Evolutionary conservation across 2,329 filamentous ascomycete genomes (phyloP), one percentile per base, ranked within the genome.

Genomic region (Pseudocercospora musae): DNA sequence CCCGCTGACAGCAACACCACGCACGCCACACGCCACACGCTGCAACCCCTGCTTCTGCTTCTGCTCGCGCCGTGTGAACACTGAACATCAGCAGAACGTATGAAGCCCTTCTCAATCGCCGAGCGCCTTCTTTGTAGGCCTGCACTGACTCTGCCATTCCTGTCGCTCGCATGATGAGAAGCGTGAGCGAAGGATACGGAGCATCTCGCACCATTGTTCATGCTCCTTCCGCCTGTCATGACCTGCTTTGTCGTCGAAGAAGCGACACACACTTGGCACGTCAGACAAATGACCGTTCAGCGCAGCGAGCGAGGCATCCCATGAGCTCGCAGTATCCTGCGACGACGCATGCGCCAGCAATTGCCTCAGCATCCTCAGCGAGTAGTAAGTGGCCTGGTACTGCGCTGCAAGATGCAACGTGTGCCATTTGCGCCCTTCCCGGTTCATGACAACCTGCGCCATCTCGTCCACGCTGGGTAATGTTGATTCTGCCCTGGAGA

Each of bases 71-170:
- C 29, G 29, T 10, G 29, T 31, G 29, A n/a, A n/a, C n/a, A n/a
- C n/a, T 7, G 29, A 31, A 31, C 29, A 31, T 31, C 29, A 31
- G 29, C 29, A n/a, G n/a, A n/a, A n/a, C n/a, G n/a, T n/a, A n/a
- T n/a, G 13, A 2, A 5, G 42, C 9, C 27, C 8, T 44, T 2
- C n/a, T 64, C 53, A 63, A 3, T 67, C 65, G 21, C 53, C 59
- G n/a, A 69, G 62, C 65, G 67, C 54, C 79, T 94, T 64, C 57
- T 67, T 69, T n/a, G n/a, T 54, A 5, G 52, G 52, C 25, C 65
- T 50, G 18, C 54, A 57, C 52, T 87, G 79, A 70, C 78, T 97
- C 62, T 96, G 49, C 65, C 90, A 5, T 70, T 85, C 27, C 27
- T 59, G 48, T n/a, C 33, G 23, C 8, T 60, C 52, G 4, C 46